Evolutionary conservation across 768 basidiomycete genomes (phyloP).

Genomic region (Lyophyllum atratum): DNA sequence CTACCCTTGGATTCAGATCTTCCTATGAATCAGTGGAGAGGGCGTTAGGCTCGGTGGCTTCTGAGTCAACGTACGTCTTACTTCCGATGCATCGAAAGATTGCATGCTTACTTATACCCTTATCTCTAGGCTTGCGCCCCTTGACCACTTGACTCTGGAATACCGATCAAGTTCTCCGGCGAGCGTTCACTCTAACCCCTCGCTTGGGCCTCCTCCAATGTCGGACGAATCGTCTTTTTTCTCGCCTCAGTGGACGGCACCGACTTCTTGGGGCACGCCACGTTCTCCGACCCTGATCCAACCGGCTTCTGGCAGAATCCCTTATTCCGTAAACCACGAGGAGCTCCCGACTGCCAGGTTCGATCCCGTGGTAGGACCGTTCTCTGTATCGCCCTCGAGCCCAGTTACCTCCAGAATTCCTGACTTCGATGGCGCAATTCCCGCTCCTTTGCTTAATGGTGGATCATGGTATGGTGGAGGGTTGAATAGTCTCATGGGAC

Average conservation of each 20-base stretch:
- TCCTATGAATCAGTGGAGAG: background rate
- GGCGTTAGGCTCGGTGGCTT: background rate
- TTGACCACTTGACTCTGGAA: background rate
- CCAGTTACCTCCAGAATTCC: background rate
- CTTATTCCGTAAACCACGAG: background rate
- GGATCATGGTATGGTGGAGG: constrained; percentile 14
- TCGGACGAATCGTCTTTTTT: background rate
- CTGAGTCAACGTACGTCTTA: background rate
- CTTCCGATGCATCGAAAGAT: background rate
- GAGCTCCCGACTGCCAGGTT: background rate
- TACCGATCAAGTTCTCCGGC: background rate
- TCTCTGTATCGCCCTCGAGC: background rate
- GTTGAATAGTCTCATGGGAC: constrained; percentile 7
- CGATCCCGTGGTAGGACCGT: background rate
- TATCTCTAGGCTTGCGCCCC: background rate
- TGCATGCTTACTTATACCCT: background rate
- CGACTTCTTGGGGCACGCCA: too few species aligned
- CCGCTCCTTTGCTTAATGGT: background rate
- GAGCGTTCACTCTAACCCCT: background rate
- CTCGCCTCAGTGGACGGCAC: background rate
- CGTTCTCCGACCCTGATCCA: background rate
- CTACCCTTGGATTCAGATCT: background rate
- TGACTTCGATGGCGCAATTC: background rate
- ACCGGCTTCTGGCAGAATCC: background rate
- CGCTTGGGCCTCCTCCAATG: background rate